phyloP scores from a whole-genome alignment of 768 basidiomycete genomes.

The Filobasidium floriforme region DNA sequence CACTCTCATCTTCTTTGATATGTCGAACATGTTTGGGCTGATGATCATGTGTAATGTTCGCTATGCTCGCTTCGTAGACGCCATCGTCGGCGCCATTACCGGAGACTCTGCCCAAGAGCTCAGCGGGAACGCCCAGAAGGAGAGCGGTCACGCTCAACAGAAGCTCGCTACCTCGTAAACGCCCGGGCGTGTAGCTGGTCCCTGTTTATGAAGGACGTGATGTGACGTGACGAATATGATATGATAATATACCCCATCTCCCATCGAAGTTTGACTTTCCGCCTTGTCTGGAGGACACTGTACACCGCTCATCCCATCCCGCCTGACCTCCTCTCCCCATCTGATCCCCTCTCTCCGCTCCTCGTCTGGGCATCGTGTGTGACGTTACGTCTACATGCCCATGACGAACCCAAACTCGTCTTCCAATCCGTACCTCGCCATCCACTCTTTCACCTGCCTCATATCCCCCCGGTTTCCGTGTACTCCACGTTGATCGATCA shows the following conservation, averaged over 20 bases:
- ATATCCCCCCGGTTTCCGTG: conserved; percentile 45
- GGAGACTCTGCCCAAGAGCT: conserved; percentile 41
- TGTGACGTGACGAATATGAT: no score
- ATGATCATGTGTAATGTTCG: neutral
- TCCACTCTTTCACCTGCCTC: conserved; percentile 43
- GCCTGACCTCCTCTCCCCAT: neutral
- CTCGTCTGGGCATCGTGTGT: no score
- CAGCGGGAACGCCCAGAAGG: conserved; percentile 34
- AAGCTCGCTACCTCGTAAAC: conserved; percentile 21
- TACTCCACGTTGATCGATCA: conserved; percentile 41
- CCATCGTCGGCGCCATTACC: conserved; percentile 41
- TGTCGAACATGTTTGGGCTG: neutral
- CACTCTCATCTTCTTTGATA: neutral
- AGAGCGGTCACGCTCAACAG: conserved; percentile 29
- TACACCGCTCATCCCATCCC: no score
- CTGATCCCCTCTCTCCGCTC: neutral
- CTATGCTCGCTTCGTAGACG: conserved; percentile 24
- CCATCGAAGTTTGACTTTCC: neutral
- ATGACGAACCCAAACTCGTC: conserved; percentile 43
- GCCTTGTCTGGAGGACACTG: neutral
- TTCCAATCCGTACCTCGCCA: conserved; percentile 43
- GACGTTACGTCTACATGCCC: conserved; percentile 2
- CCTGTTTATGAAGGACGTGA: no score
- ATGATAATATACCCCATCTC: neutral
- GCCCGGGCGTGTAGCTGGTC: no score